These are phyloP conservation scores for Curvularia sp. DNA, from an alignment of 2,329 filamentous ascomycete genomes.

Conservation along the genomic window DNA sequence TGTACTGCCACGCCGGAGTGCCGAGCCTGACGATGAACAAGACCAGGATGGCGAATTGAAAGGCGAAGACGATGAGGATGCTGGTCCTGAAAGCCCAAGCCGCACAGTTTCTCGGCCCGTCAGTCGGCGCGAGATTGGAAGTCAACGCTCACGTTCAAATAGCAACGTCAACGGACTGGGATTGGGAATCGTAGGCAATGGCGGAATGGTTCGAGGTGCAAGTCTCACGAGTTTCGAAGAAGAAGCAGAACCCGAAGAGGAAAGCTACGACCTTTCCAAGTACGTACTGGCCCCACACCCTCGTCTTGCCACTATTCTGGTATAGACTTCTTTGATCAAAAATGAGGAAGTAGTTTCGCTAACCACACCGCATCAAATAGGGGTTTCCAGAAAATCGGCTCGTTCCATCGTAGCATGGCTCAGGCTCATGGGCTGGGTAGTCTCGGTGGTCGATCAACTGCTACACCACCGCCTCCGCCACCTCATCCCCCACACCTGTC, in stretches of 20 bases:
- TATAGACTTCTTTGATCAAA: not conserved
- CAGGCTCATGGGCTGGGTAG: constrained; percentile 40
- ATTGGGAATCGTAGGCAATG: constrained; percentile 28
- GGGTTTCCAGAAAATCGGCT: constrained; percentile 59
- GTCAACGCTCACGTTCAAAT: constrained; percentile 41
- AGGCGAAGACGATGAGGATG: constrained; percentile 45
- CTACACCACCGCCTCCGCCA: constrained; percentile 24
- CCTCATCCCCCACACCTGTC: constrained; percentile 4
- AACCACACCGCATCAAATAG: constrained; percentile 36
- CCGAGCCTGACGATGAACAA: constrained; percentile 42
- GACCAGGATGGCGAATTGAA: constrained; percentile 44
- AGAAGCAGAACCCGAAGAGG: constrained; percentile 54
- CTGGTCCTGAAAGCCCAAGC: constrained; percentile 45
- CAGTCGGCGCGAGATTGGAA: constrained; percentile 41
- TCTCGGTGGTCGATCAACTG: constrained; percentile 17
- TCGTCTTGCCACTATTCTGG: not conserved
- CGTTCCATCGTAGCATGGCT: constrained; percentile 52
- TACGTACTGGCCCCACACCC: constrained; percentile 39
- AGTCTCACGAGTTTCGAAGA: constrained; percentile 49
- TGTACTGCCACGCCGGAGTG: constrained; percentile 36
- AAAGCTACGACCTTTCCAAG: constrained; percentile 59
- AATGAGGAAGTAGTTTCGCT: constrained; percentile 14
- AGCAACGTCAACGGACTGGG: constrained; percentile 41
- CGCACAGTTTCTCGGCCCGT: constrained; percentile 47
- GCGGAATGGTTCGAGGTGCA: constrained; percentile 47